Conservation (phyloP, 2,329 filamentous ascomycete genomes). For the Clarireedia homoeocarpa region DNA sequence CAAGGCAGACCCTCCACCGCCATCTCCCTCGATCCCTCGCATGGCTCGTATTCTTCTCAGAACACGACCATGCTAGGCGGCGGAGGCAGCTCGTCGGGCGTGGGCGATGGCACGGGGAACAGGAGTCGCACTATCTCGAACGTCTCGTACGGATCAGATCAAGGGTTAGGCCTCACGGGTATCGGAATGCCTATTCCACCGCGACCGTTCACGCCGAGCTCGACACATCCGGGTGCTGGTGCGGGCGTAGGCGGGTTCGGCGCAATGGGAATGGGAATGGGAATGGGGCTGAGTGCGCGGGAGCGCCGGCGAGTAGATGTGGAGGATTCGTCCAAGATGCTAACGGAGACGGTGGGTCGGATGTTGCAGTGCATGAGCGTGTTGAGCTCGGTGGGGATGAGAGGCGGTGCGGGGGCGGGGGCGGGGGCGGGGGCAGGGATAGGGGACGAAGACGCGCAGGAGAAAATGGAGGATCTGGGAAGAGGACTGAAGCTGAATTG, state of each 20-base stretch:
- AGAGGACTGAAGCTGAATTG: slow-evolving; percentile 93
- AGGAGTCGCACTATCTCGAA: slow-evolving; percentile 82
- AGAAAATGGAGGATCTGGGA: slow-evolving; percentile 74
- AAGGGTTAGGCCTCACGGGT: slow-evolving; percentile 20
- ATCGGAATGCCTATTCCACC: slow-evolving; percentile 22
- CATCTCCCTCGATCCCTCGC: slow-evolving; percentile 63
- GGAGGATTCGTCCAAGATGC: slow-evolving; percentile 60
- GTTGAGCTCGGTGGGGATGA: slow-evolving; percentile 59
- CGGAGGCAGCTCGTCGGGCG: slow-evolving; percentile 39
- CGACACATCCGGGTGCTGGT: slow-evolving; percentile 17
- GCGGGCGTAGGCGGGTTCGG: background rate
- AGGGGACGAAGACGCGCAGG: slow-evolving; percentile 60
- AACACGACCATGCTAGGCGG: slow-evolving; percentile 65
- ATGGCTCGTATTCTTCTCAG: slow-evolving; percentile 74
- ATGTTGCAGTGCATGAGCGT: slow-evolving; percentile 97
- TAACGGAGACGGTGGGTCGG: slow-evolving; percentile 88
- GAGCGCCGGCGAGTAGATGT: slow-evolving; percentile 36
- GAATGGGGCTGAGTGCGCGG: background rate
- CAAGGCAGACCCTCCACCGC: slow-evolving; percentile 61
- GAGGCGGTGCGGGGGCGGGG: slow-evolving; percentile 17
- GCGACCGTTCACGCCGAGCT: slow-evolving; percentile 26
- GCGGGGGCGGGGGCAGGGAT: background rate
- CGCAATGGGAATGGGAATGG: background rate
- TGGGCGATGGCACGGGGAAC: slow-evolving; percentile 40
- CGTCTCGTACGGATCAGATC: slow-evolving; percentile 54